phyloP scores from a whole-genome alignment of 371 early-diverging fungal genomes.

The Chytridiales sp. region DNA sequence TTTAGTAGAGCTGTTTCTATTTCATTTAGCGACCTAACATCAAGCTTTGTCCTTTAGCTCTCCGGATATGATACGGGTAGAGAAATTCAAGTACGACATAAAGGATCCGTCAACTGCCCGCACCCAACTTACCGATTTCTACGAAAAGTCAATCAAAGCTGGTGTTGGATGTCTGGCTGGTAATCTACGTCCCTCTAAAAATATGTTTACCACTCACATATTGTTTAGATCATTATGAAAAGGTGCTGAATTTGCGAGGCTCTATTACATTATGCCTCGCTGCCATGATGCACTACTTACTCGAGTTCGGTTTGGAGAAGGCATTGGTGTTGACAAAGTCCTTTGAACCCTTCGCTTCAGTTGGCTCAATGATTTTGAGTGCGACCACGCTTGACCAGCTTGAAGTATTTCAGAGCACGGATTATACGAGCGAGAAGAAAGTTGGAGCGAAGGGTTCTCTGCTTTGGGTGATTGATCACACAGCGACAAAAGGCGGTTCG shows the following conservation, averaged over 20 bases:
- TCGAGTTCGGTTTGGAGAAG: conserved; percentile 61
- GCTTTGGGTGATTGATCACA: conserved; percentile 67
- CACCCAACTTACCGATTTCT: no score
- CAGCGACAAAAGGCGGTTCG: conserved; percentile 71
- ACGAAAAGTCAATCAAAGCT: no score
- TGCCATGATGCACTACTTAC: conserved; percentile 61
- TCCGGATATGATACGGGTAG: no score
- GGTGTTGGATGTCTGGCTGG: no score
- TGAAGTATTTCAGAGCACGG: conserved; percentile 60
- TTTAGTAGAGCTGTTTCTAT: not conserved
- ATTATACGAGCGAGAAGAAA: no score
- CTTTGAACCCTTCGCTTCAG: conserved; percentile 65
- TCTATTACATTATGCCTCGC: conserved; percentile 49
- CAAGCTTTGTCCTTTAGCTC: no score
- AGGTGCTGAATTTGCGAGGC: conserved; percentile 31
- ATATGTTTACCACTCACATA: no score
- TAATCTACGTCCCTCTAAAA: no score
- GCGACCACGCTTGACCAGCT: conserved; percentile 73
- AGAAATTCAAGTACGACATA: no score
- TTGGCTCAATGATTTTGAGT: conserved; percentile 72
- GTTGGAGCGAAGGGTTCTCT: conserved; percentile 59
- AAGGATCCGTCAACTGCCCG: no score
- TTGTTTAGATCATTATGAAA: conserved; percentile 22
- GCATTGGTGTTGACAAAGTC: conserved; percentile 57
- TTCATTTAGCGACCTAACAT: no score